Conservation (phyloP, 306 rosid species). For the Fagus sylvatica region DNA sequence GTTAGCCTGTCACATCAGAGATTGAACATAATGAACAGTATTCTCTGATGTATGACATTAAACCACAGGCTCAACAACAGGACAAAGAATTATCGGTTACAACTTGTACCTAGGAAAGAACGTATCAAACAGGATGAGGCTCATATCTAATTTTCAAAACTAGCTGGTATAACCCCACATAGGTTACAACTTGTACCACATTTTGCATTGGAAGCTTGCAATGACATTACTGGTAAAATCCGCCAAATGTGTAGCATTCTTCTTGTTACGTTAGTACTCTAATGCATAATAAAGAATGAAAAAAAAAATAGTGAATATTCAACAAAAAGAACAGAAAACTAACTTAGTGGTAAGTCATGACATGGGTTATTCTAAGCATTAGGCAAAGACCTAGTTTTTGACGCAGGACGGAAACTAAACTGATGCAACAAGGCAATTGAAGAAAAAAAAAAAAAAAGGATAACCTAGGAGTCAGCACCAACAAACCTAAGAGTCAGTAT, state of each 20-base stretch:
- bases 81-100: neutral
- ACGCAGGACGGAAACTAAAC: no score
- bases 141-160: neutral
- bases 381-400: no score
- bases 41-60: no score
- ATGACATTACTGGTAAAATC: neutral
- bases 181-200: neutral
- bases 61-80: neutral
- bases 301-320: neutral
- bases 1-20: no score
- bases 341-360: neutral
- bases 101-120: neutral
- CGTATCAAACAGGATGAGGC: neutral
- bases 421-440: no score
- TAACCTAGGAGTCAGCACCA: no score
- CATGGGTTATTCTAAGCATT: neutral
- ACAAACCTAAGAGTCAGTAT: no score
- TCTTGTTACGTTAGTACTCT: neutral
- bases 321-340: neutral
- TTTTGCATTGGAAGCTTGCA: neutral
- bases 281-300: neutral
- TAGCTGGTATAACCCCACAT: neutral
- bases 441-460: no score
- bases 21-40: no score
- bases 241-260: neutral